Evolutionary conservation across 306 rosid genomes (phyloP).

Genomic region (Pueraria montana): DNA sequence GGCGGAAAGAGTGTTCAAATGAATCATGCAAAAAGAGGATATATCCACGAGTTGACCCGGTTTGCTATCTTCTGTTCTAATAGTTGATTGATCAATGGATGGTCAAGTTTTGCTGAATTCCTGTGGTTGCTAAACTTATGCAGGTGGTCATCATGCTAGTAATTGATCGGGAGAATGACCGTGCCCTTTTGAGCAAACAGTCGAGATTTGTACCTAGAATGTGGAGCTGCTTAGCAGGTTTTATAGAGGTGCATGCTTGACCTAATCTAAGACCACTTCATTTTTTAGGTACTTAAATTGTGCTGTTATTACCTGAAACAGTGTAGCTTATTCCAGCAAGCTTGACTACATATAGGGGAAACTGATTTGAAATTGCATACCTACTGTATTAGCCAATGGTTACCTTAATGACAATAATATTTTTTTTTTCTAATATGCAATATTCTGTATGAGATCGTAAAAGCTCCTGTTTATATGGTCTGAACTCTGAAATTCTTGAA

Average conservation of each 20-base stretch:
- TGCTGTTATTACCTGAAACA: constrained; percentile 2
- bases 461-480: not conserved
- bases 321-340: constrained; percentile 1
- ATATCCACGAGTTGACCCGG: constrained; percentile 96
- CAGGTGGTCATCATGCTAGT: constrained; percentile 97
- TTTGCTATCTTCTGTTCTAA: constrained; percentile 44
- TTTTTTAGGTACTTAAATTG: constrained; percentile 8
- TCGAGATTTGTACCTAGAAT: constrained; percentile 86
- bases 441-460: constrained; percentile 5
- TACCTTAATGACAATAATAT: not conserved
- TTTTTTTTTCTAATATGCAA: constrained; percentile 1
- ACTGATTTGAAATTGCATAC: constrained; percentile 3
- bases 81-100: constrained; percentile 34
- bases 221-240: constrained; percentile 98
- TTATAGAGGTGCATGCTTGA: constrained; percentile 75
- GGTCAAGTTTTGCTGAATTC: constrained; percentile 44
- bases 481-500: constrained; percentile 5
- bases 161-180: constrained; percentile 80
- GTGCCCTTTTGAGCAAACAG: constrained; percentile 81
- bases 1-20: constrained; percentile 78
- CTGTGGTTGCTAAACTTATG: constrained; percentile 36
- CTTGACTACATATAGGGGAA: constrained; percentile 27
- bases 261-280: constrained; percentile 35
- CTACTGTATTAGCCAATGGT: constrained; percentile 1
- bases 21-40: constrained; percentile 78